Evolutionary conservation across 805 yeast genomes (phyloP).

Genomic region (Cyberlindnera suaveolens): DNA sequence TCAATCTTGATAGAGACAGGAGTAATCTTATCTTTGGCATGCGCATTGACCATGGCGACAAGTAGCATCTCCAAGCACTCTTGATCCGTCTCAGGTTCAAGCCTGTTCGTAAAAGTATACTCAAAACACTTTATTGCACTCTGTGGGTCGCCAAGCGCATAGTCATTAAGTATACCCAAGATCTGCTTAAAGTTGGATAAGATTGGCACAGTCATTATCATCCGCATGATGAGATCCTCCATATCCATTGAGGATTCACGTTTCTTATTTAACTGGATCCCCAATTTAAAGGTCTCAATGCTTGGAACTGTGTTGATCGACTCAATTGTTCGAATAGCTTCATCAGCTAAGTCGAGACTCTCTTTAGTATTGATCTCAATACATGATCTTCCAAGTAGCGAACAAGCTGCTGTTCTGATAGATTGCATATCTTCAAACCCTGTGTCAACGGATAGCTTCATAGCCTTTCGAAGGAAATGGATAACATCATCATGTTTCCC

Average conservation of each 20-base stretch:
- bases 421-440: conserved; percentile 17
- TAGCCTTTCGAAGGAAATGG: conserved; percentile 15
- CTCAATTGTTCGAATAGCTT: conserved; percentile 22
- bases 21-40: conserved; percentile 23
- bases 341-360: conserved; percentile 16
- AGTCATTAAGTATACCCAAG: conserved; percentile 24
- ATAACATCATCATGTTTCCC: conserved; percentile 6
- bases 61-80: conserved; percentile 17
- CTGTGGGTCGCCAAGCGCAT: conserved; percentile 19
- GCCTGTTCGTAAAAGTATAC: conserved; percentile 28
- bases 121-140: conserved; percentile 29
- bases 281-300: conserved; percentile 27
- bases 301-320: conserved; percentile 21
- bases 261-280: conserved; percentile 19
- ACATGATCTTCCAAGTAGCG: conserved; percentile 23
- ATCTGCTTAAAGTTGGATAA: conserved; percentile 19
- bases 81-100: conserved; percentile 23
- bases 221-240: conserved; percentile 30
- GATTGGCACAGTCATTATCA: conserved; percentile 27
- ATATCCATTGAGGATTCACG: conserved; percentile 9
- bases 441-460: conserved; percentile 9
- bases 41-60: conserved; percentile 25
- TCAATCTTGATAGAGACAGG: conserved; percentile 18
- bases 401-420: conserved; percentile 17
- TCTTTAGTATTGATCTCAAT: conserved; percentile 18